Evolutionary conservation across 805 yeast species (phyloP), one percentile per base, ranked within the genome.

Genomic region (Saccharomycopsis guyanensis): DNA sequence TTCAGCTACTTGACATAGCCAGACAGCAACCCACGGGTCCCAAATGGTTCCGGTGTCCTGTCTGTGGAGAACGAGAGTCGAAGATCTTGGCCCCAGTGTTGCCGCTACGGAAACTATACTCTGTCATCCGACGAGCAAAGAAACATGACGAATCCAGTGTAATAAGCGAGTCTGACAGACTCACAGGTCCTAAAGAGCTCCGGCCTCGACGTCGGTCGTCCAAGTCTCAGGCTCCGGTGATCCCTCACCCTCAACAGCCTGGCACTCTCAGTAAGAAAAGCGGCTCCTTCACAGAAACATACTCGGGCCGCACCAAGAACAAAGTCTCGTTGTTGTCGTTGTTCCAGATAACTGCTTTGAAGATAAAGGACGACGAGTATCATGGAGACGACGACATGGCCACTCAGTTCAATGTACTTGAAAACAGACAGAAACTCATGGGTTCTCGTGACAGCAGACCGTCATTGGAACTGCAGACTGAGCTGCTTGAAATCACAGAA

Each of bases 331-430:
- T 50, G n/a, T 29, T 50, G 1, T 7, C 45, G 6, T 40, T 50
- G 10, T 50, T 50, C 36, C 51, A 45, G 34, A 24, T 18, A 4
- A 42, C 53, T 15, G 53, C 53, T 8, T 29, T 47, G 40, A 38
- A 38, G 37, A 42, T 50, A 4, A 50, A 50, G 39, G 53, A 50
- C 13, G 53, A 50, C 16, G 40, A 24, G 22, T 39, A 27, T 39
- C 34, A 16, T 25, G 22, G 20, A 20, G 34, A 12, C 23, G 34
- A 41, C 29, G 37, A 41, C 23, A n/a, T 40, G 18, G 31, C 12
- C n/a, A 19, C 46, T 2, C 46, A 46, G 23, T 41, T 41, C 19
- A 25, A n/a, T 22, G 20, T 27, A 6, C 40, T 36, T 33, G 47
- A 45, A 39, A 38, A 22, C 15, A 22, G 43, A 8, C 35, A 24